phyloP scores from a whole-genome alignment of 1,139 yeast species.

The Wickerhamiella infanticola region DNA sequence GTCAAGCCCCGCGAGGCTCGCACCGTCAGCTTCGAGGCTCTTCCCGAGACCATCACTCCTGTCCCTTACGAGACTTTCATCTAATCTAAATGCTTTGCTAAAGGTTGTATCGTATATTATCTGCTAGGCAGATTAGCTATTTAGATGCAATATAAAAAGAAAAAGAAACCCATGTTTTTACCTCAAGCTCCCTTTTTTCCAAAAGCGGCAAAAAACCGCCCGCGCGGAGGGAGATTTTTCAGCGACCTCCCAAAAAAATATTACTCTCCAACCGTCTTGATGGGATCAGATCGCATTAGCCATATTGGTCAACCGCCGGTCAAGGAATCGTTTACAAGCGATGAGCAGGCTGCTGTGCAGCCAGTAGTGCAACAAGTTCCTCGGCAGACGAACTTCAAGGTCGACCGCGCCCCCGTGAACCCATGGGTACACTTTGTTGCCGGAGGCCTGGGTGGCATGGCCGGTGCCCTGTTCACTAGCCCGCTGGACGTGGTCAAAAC shows the following conservation, averaged over 20 bases:
- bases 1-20: slow-evolving; percentile 92
- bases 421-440: slow-evolving; percentile 98
- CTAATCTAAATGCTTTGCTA: slow-evolving; percentile 31
- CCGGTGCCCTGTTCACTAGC: slow-evolving; percentile 85
- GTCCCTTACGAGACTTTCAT: slow-evolving; percentile 99
- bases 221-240: background rate
- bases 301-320: slow-evolving; percentile 2
- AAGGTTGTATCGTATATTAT: slow-evolving; percentile 2
- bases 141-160: background rate
- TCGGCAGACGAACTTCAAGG: background rate
- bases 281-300: background rate
- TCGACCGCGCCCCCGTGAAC: slow-evolving; percentile 26
- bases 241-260: background rate
- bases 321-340: slow-evolving; percentile 10
- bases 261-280: background rate
- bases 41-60: slow-evolving; percentile 97
- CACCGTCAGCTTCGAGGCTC: slow-evolving; percentile 54
- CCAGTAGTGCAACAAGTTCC: slow-evolving; percentile 8
- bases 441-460: slow-evolving; percentile 98
- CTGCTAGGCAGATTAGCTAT: background rate
- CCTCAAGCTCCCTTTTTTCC: no score
- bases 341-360: slow-evolving; percentile 10
- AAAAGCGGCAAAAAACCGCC: no score
- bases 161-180: no score
- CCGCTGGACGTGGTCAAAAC: slow-evolving; percentile 97